phyloP scores from a whole-genome alignment of 345 rosid species.

The Murraya paniculata region DNA sequence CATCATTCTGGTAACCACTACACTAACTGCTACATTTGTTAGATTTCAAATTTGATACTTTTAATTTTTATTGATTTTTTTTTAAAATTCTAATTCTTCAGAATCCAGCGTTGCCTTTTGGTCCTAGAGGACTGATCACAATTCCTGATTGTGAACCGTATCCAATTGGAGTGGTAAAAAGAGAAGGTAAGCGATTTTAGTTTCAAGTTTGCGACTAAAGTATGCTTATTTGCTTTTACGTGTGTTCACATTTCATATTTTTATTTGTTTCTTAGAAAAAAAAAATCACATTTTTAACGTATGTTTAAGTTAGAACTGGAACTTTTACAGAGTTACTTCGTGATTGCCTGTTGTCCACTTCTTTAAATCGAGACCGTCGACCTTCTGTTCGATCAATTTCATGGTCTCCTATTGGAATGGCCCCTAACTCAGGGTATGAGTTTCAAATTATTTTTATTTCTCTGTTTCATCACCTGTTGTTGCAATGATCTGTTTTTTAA shows the following conservation, averaged over 20 bases:
- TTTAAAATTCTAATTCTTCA: constrained; percentile 23
- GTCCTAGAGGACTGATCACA: constrained; percentile 81
- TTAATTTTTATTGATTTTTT: not conserved
- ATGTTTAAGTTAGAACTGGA: not conserved
- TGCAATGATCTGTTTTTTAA: not conserved
- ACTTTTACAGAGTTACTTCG: constrained; percentile 52
- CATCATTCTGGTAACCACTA: constrained; percentile 58
- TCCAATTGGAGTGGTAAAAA: constrained; percentile 58
- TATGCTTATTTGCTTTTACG: not conserved
- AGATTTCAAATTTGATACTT: not conserved
- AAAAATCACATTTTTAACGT: not conserved
- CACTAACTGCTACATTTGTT: not conserved
- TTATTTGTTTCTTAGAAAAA: too few species aligned
- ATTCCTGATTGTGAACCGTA: constrained; percentile 50
- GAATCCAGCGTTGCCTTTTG: constrained; percentile 84
- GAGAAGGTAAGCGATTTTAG: constrained; percentile 47
- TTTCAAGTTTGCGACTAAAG: not conserved
- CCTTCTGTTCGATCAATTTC: constrained; percentile 74
- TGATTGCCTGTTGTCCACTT: constrained; percentile 57
- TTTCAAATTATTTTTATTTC: not conserved
- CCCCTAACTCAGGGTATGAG: constrained; percentile 68
- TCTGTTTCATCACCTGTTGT: not conserved
- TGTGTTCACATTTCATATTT: not conserved
- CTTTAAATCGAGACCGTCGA: constrained; percentile 62
- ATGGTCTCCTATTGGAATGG: constrained; percentile 97